Evolutionary conservation across 805 yeast genomes (phyloP).

Genomic region (Saccharomycopsis javanensis): DNA sequence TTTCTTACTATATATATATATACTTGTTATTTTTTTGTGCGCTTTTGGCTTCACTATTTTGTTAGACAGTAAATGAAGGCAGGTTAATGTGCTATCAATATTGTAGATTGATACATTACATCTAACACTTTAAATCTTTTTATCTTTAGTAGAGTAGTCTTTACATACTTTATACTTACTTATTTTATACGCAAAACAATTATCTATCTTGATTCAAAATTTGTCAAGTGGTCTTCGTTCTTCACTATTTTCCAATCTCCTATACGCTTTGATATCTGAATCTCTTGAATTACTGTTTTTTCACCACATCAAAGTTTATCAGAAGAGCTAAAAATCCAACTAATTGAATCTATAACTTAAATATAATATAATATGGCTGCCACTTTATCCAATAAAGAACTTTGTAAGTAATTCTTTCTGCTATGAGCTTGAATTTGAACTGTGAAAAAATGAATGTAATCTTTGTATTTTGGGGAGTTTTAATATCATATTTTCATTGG

Average conservation of each 20-base stretch:
- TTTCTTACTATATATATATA: no score
- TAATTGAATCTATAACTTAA: background rate
- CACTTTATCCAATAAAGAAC: conserved; percentile 33
- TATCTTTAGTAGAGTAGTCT: background rate
- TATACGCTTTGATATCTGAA: background rate
- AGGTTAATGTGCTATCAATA: conserved; percentile 2
- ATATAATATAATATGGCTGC: conserved; percentile 11
- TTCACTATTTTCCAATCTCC: background rate
- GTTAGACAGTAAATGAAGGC: background rate
- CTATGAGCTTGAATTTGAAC: background rate
- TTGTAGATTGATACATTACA: background rate
- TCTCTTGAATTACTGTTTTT: background rate
- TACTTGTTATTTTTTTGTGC: background rate
- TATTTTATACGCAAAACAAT: background rate
- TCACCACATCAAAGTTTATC: no score
- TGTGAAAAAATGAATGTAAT: no score
- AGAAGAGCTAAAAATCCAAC: background rate
- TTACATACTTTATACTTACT: background rate
- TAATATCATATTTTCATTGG: no score
- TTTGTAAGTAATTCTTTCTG: conserved; percentile 26
- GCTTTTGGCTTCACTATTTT: background rate
- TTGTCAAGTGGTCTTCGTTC: background rate
- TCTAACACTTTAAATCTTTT: background rate
- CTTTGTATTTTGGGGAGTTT: background rate
- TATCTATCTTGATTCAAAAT: background rate